Percentiles rank a stretch among this genome's conserved stretches.
Evolutionary conservation across 2,329 filamentous ascomycete genomes (phyloP).

Genomic region (Westerdykella aurantiaca): DNA sequence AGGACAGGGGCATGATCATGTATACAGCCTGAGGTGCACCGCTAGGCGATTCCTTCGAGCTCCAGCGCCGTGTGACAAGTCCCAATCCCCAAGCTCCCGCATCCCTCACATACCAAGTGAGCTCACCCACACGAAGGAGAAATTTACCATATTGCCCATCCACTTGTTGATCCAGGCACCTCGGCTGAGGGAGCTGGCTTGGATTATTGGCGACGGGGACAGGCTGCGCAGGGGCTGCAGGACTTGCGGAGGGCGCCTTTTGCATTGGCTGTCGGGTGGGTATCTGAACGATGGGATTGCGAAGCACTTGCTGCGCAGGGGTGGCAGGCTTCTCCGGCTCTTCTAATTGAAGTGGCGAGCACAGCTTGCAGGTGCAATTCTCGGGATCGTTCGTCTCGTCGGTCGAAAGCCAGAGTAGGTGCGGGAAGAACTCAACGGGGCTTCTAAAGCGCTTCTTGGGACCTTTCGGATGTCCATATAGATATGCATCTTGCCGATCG

Average conservation of each 20-base stretch:
- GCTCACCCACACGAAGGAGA: slow-evolving; percentile 50
- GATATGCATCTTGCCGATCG: slow-evolving; percentile 54
- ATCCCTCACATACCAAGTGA: slow-evolving; percentile 52
- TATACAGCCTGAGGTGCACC: slow-evolving; percentile 28
- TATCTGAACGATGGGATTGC: slow-evolving; percentile 22
- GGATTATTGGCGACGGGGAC: background rate
- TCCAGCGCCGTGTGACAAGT: slow-evolving; percentile 45
- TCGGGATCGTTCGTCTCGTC: slow-evolving; percentile 49
- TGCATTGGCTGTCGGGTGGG: slow-evolving; percentile 18
- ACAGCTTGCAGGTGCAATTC: slow-evolving; percentile 55
- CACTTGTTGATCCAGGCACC: slow-evolving; percentile 44
- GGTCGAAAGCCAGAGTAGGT: slow-evolving; percentile 52
- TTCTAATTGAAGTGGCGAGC: slow-evolving; percentile 47
- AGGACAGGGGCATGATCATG: slow-evolving; percentile 46
- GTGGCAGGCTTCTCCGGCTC: slow-evolving; percentile 37
- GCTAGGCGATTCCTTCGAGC: slow-evolving; percentile 24
- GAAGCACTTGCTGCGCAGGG: slow-evolving; percentile 13
- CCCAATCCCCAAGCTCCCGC: slow-evolving; percentile 50
- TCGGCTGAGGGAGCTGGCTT: slow-evolving; percentile 38
- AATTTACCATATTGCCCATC: slow-evolving; percentile 46
- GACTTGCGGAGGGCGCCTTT: slow-evolving; percentile 17
- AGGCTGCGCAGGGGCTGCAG: slow-evolving; percentile 12
- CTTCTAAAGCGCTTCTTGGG: slow-evolving; percentile 54
- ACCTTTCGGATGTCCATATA: slow-evolving; percentile 55
- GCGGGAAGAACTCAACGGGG: slow-evolving; percentile 56